Evolutionary conservation across 2,329 filamentous ascomycete species (phyloP).

Genomic region (Colletotrichum orchidophilum): DNA sequence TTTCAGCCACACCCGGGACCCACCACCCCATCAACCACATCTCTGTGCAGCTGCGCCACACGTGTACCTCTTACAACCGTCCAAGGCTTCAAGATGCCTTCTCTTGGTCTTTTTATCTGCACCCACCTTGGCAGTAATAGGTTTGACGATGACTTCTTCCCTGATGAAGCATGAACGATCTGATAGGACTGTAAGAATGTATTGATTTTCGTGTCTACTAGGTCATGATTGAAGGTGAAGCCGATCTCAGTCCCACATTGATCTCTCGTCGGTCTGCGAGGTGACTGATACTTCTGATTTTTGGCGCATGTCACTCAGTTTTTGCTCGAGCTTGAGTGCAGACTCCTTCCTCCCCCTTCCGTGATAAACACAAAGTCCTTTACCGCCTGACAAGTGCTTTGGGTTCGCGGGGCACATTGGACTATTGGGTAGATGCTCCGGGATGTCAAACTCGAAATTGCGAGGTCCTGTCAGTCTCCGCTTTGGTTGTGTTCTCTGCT

Average conservation of each 20-base stretch:
- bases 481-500: constrained; percentile 36
- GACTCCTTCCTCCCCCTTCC: constrained; percentile 44
- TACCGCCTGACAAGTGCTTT: constrained; percentile 54
- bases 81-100: neutral
- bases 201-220: neutral
- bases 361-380: constrained; percentile 61
- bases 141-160: neutral
- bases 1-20: neutral
- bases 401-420: constrained; percentile 61
- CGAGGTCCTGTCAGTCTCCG: constrained; percentile 28
- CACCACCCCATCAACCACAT: neutral
- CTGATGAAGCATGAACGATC: neutral
- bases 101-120: neutral
- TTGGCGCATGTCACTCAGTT: constrained; percentile 20
- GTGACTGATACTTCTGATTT: constrained; percentile 33
- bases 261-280: neutral
- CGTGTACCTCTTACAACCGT: neutral
- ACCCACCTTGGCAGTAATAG: neutral
- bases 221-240: neutral
- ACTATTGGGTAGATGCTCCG: constrained; percentile 60
- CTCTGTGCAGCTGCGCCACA: neutral
- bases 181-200: neutral
- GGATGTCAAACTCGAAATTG: constrained; percentile 58
- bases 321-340: constrained; percentile 4
- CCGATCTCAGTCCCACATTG: neutral